phyloP scores from a whole-genome alignment of 2,329 filamentous ascomycete species.

The Hypoxylon rubiginosum region DNA sequence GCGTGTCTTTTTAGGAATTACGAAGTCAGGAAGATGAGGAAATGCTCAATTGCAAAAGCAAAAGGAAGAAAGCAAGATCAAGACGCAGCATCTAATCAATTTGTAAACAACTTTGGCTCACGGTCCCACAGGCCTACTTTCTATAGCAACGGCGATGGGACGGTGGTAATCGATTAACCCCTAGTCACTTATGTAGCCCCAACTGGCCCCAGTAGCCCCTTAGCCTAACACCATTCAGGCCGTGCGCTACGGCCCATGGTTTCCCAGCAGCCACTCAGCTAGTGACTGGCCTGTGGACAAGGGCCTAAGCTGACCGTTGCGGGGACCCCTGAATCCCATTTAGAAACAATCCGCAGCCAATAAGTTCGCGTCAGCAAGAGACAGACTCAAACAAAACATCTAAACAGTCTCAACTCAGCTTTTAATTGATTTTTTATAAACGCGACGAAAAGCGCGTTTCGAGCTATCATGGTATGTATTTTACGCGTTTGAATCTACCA shows the following conservation, averaged over 20 bases:
- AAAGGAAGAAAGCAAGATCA: not conserved
- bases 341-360: slow-evolving; percentile 31
- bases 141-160: slow-evolving; percentile 50
- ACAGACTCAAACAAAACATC: slow-evolving; percentile 40
- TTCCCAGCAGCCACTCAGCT: not conserved
- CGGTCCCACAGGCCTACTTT: slow-evolving; percentile 37
- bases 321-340: slow-evolving; percentile 13
- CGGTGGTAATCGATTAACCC: slow-evolving; percentile 8
- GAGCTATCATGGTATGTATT: slow-evolving; percentile 39
- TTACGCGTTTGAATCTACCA: slow-evolving; percentile 9
- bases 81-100: slow-evolving; percentile 32
- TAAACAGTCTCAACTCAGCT: slow-evolving; percentile 29
- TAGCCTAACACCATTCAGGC: slow-evolving; percentile 25
- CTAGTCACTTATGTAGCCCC: too few relatives aligned
- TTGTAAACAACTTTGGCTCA: slow-evolving; percentile 49
- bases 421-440: slow-evolving; percentile 37
- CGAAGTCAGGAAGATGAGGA: slow-evolving; percentile 12
- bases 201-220: slow-evolving; percentile 4
- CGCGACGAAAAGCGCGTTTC: slow-evolving; percentile 35
- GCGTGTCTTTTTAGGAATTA: slow-evolving; percentile 24
- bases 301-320: slow-evolving; percentile 5
- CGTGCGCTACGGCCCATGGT: slow-evolving; percentile 2
- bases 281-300: slow-evolving; percentile 2
- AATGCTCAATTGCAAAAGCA: not conserved
- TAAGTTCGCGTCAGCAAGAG: slow-evolving; percentile 25